Conservation (phyloP, 2,329 filamentous ascomycete genomes). For the Apiospora kogelbergensis region DNA sequence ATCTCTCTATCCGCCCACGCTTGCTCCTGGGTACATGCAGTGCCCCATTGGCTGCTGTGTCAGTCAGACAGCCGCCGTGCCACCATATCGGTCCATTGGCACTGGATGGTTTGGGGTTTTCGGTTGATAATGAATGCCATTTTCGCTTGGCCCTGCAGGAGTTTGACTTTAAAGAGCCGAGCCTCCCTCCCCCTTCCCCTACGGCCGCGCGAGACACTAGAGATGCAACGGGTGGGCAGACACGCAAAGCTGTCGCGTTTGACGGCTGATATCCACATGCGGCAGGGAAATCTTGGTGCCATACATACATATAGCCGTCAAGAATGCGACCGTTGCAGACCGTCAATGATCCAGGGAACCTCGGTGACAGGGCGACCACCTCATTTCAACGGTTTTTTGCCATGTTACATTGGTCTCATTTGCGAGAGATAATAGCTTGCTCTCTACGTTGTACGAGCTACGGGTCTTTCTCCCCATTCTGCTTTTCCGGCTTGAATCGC, state of each 20-base stretch:
- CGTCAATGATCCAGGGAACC: not conserved
- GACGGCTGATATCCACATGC: not conserved
- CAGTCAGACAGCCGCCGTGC: not conserved
- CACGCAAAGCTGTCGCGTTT: not conserved
- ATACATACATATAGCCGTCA: not conserved
- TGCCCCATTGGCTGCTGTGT: not conserved
- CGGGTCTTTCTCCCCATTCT: not conserved
- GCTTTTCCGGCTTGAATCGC: not conserved
- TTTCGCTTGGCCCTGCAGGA: not conserved
- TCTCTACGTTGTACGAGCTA: not conserved
- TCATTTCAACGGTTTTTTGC: not conserved
- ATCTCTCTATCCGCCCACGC: not conserved
- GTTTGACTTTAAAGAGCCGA: not conserved
- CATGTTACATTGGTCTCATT: constrained; percentile 6
- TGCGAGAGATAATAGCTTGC: not conserved
- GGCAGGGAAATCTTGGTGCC: not conserved
- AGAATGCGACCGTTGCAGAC: not conserved
- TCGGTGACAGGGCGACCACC: not conserved
- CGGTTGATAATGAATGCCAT: not conserved
- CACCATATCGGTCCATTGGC: constrained; percentile 1
- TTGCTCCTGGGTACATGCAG: not conserved
- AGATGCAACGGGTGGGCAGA: not conserved
- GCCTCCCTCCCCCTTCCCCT: not conserved
- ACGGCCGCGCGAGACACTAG: not conserved
- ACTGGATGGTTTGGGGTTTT: not conserved